Evolutionary conservation across 345 rosid species (phyloP).

Genomic region (Nasturtium officinale): DNA sequence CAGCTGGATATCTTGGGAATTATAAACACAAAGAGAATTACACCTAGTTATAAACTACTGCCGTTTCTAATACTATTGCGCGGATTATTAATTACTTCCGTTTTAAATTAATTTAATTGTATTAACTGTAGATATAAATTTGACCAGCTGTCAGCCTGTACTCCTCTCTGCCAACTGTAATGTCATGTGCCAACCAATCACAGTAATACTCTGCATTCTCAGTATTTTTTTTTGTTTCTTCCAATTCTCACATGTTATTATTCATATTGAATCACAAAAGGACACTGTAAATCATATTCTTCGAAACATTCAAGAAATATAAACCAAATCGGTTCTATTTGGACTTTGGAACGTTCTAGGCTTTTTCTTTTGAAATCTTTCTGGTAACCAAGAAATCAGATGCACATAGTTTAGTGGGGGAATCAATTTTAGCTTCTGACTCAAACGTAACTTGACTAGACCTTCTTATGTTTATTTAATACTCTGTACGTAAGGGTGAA

Average conservation of each 20-base stretch:
- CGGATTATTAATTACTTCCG: background rate
- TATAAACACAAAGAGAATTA: background rate
- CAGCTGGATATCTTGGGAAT: background rate
- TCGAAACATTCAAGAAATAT: background rate
- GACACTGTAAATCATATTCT: background rate
- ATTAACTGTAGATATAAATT: background rate
- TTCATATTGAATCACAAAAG: background rate
- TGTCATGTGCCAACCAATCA: constrained; percentile 39
- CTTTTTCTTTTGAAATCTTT: background rate
- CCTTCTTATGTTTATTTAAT: background rate
- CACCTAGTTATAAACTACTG: background rate
- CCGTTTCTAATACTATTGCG: background rate
- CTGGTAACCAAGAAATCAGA: background rate
- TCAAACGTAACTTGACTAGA: background rate
- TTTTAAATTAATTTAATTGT: background rate
- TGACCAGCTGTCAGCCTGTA: constrained; percentile 32
- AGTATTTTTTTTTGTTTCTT: background rate
- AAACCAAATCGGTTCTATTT: background rate
- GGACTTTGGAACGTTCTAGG: background rate
- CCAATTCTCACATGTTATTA: background rate
- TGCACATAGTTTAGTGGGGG: background rate
- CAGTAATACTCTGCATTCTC: background rate
- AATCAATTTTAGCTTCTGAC: background rate
- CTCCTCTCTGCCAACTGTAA: constrained; percentile 37
- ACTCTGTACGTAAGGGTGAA: background rate